A percentile compares a stretch with the other conserved stretches of the same genome.
Evolutionary conservation across 768 basidiomycete species (phyloP).

Genomic region (Leccinum olivaceopallidum): DNA sequence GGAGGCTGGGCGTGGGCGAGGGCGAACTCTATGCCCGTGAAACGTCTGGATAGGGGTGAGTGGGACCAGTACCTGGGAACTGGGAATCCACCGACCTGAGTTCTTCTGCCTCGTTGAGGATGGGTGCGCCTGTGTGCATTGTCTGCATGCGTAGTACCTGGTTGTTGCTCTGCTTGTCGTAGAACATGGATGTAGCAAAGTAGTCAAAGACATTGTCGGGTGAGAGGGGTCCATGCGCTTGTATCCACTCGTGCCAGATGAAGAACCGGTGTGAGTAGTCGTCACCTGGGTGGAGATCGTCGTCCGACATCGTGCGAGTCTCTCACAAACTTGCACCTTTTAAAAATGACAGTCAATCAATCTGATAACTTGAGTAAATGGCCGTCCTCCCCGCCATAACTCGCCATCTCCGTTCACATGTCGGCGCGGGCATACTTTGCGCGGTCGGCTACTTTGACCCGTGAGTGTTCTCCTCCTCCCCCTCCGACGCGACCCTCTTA

Average conservation of each 20-base stretch:
- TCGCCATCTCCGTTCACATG: constrained; percentile 35
- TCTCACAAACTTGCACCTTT: not conserved
- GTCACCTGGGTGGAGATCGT: constrained; percentile 76
- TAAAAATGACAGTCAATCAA: not conserved
- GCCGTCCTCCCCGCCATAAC: constrained; percentile 9
- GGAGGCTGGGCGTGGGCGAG: constrained; percentile 81
- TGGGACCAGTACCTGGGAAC: not conserved
- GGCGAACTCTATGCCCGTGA: constrained; percentile 86
- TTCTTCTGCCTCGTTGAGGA: constrained; percentile 82
- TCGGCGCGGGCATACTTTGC: constrained; percentile 42
- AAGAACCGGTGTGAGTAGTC: constrained; percentile 83
- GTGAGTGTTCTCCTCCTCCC: constrained; percentile 9
- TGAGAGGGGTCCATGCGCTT: constrained; percentile 79
- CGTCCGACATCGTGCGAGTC: constrained; percentile 40
- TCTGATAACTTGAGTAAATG: not conserved
- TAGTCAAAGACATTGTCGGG: constrained; percentile 85
- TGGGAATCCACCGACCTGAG: constrained; percentile 50
- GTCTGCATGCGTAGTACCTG: constrained; percentile 94
- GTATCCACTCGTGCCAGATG: constrained; percentile 91
- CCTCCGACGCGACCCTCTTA: not conserved
- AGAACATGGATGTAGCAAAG: constrained; percentile 90
- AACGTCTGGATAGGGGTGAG: constrained; percentile 53
- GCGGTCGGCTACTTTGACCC: constrained; percentile 40
- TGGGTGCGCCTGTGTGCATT: constrained; percentile 74
- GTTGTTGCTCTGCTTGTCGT: constrained; percentile 93